A percentile compares a stretch with the other conserved stretches of the same genome.
Conservation (phyloP, 2,329 filamentous ascomycete genomes). For the Neopestalotiopsis sp. region DNA sequence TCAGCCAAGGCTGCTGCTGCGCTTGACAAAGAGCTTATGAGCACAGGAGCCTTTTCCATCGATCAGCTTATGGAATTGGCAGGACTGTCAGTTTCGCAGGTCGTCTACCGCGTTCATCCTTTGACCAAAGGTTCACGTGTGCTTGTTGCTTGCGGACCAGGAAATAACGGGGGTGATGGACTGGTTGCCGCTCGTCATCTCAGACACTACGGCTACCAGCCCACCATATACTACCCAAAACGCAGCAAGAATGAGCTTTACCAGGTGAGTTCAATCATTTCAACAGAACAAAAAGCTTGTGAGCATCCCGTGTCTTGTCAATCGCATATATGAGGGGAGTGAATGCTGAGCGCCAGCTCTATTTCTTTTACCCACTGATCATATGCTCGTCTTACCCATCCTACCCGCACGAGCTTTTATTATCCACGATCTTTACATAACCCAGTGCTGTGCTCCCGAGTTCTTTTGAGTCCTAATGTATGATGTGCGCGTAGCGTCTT, state of each 20-base stretch:
- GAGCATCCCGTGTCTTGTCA: background rate
- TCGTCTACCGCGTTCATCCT: slow-evolving; percentile 85
- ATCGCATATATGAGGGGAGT: background rate
- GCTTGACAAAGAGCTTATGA: slow-evolving; percentile 94
- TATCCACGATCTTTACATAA: background rate
- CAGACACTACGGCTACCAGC: slow-evolving; percentile 87
- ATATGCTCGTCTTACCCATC: background rate
- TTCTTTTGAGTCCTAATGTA: background rate
- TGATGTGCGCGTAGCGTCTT: slow-evolving; percentile 63
- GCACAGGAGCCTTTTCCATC: slow-evolving; percentile 82
- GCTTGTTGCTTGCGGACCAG: slow-evolving; percentile 89
- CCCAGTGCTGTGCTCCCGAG: background rate
- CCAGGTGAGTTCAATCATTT: slow-evolving; percentile 56
- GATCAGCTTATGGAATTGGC: slow-evolving; percentile 98
- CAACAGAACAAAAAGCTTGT: background rate
- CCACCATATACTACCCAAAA: slow-evolving; percentile 92
- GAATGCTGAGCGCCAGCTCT: background rate
- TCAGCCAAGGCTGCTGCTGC: slow-evolving; percentile 86
- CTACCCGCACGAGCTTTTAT: background rate
- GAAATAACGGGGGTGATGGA: slow-evolving; percentile 85
- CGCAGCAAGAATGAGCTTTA: slow-evolving; percentile 90
- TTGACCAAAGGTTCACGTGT: slow-evolving; percentile 72
- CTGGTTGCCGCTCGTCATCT: slow-evolving; percentile 93
- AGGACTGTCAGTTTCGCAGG: slow-evolving; percentile 90
- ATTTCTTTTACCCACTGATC: slow-evolving; percentile 2